Base-by-base conservation (phyloP, 164 flowering plant genomes). In the Macadamia integrifolia region DNA sequence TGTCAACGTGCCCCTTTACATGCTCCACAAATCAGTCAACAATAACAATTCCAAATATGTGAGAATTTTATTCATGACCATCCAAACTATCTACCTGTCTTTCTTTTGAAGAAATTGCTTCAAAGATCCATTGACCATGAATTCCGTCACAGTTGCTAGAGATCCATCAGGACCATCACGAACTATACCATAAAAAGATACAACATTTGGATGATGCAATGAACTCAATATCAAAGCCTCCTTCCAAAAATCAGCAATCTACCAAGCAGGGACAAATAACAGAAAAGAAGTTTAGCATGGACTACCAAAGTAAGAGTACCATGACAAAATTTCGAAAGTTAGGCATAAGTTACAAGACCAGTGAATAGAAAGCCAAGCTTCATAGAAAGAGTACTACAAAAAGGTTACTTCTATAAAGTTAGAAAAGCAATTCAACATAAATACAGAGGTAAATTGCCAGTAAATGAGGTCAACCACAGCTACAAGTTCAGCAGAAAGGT, bases 201-300 rank as follows among this genome's bases (percentile, higher is more conserved):
- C 99, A 67, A 94, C 97, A 88, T 94, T 94, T 68, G 99, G 99
- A 78, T 94, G 99, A 68, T 94, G 99, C 77, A 92, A 74, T 8
- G 98, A 90, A 79, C 98, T 85, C 73, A 94, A 76, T 71, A 90
- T 83, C 80, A 84, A 76, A 74, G 99, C 99, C 80, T 94, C 99
- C 80, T 88, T 94, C 99, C 99, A 94, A 78, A 94, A 94, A 78
- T 94, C 99, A 15, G 96, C 93, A 75, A 94, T 94, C 99, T 94
- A 66, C 13, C 58, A 48, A 50, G 13, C 63, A 49, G 32, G 23
- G 23, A 23, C 23, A 71, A 59, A 12, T 57, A 30, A 76, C 9
- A 49, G 61, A 70, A 29, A 62, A 30, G 64, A 62, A 52, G 10
- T 35, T 35, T 35, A 42, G 60, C 50, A 31, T 35, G 63, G 28